Conservation (phyloP, 805 yeast species). For the Scheffersomyces ergatensis region DNA sequence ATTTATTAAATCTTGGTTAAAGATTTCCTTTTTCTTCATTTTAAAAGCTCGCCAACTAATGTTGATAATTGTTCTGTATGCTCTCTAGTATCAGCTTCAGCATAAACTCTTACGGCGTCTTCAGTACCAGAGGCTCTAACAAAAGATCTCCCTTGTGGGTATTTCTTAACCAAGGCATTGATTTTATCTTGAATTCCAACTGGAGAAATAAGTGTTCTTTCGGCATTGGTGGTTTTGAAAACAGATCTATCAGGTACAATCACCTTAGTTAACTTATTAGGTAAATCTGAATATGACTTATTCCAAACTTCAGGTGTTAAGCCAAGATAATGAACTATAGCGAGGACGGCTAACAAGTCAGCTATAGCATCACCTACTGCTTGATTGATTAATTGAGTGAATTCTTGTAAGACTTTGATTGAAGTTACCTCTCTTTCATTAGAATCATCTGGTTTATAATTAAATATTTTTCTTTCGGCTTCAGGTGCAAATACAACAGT, state of each 20-base stretch:
- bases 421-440: constrained; percentile 48
- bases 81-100: constrained; percentile 65
- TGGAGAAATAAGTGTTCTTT: constrained; percentile 76
- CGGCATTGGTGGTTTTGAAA: constrained; percentile 88
- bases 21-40: neutral
- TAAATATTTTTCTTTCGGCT: constrained; percentile 35
- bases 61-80: constrained; percentile 26
- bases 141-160: constrained; percentile 72
- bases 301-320: constrained; percentile 75
- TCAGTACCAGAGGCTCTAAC: constrained; percentile 98
- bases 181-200: constrained; percentile 71
- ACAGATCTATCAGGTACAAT: constrained; percentile 75
- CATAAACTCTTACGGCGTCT: constrained; percentile 93
- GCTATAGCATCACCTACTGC: constrained; percentile 98
- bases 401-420: constrained; percentile 51
- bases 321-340: constrained; percentile 54
- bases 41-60: constrained; percentile 26
- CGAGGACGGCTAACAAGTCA: constrained; percentile 78
- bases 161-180: constrained; percentile 59
- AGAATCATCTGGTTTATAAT: constrained; percentile 22
- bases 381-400: constrained; percentile 81
- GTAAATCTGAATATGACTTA: constrained; percentile 73
- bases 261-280: constrained; percentile 80
- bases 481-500: constrained; percentile 77
- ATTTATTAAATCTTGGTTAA: neutral